Base-by-base conservation (phyloP, 129 eudicot species). In the Centella asiatica region DNA sequence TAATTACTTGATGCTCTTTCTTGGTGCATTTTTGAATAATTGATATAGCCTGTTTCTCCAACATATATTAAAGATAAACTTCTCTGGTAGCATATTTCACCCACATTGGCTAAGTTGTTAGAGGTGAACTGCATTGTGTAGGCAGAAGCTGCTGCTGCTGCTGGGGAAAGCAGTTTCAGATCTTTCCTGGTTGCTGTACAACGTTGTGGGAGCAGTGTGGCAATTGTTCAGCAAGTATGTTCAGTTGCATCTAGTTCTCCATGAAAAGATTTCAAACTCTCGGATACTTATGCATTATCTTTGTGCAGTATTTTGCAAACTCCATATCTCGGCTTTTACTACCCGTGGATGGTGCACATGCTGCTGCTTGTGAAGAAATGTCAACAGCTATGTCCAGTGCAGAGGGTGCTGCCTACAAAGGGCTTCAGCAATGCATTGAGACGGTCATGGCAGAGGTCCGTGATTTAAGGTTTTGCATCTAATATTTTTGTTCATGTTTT, bases 71-170 rank as follows among this genome's bases (percentile, higher is more conserved):
- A 45, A 44, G 32, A 42, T 9, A 34, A 5, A n/a, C 39, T 24
- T 48, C 48, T 70, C 5, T 9, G 17, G 17, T 39, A 54, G 29
- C 25, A 56, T 46, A 72, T 55, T 20, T 27, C 31, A 24, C 49
- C 18, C 44, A 36, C 31, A 56, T 49, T 51, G 19, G 48, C 40
- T 44, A n/a, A 27, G 37, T 39, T 17, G 53, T 81, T 62, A 72
- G 64, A 51, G 49, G 24, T 60, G 42, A 33, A 68, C 59, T 53
- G 37, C 69, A 20, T 49, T 71, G 29, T 78, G 80, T 67, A 93
- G 99, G 99, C 96, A 61, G 99, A 93, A 76, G 96, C 96, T 62
- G 96, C 99, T 46, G 99, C 99, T 56, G 96, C 99, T 45, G 96
- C 99, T 59, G 96, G 99, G 64, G 96, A 93, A 80, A 93, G 96